A percentile compares a stretch with the other conserved stretches of the same genome.
Conservation (phyloP, 306 rosid genomes). For the Prinsepia uniflora region DNA sequence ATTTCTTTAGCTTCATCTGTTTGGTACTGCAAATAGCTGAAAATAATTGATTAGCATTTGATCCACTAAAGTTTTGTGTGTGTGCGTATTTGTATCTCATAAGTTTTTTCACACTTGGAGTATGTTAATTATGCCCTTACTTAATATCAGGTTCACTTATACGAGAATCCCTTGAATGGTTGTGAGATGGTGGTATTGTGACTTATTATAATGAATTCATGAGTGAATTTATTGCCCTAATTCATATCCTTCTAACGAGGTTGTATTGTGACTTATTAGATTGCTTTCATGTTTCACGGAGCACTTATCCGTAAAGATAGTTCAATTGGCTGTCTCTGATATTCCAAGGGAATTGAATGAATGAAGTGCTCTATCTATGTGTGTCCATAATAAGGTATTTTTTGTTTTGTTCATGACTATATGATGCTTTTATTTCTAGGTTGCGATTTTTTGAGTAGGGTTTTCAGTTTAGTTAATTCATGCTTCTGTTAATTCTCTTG, state of each 20-base stretch:
- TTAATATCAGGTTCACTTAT: constrained; percentile 72
- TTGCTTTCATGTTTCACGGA: constrained; percentile 83
- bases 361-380: constrained; percentile 79
- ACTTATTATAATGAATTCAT: constrained; percentile 16
- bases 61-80: no score
- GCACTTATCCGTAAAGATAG: constrained; percentile 95
- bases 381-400: no score
- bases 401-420: no score
- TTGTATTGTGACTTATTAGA: constrained; percentile 42
- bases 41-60: no score
- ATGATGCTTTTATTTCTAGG: no score
- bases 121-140: constrained; percentile 18
- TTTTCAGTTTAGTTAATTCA: no score
- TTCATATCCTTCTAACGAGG: constrained; percentile 24
- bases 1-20: no score
- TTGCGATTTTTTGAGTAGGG: no score
- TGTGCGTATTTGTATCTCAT: not conserved
- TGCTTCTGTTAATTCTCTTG: no score
- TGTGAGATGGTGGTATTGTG: constrained; percentile 97
- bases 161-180: constrained; percentile 90
- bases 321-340: constrained; percentile 82
- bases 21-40: no score
- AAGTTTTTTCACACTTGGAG: constrained; percentile 1
- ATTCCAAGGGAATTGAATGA: constrained; percentile 93
- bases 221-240: constrained; percentile 10